Evolutionary conservation across 352 stramenopile genomes (phyloP).

Genomic region (Phytophthora nicotianae): DNA sequence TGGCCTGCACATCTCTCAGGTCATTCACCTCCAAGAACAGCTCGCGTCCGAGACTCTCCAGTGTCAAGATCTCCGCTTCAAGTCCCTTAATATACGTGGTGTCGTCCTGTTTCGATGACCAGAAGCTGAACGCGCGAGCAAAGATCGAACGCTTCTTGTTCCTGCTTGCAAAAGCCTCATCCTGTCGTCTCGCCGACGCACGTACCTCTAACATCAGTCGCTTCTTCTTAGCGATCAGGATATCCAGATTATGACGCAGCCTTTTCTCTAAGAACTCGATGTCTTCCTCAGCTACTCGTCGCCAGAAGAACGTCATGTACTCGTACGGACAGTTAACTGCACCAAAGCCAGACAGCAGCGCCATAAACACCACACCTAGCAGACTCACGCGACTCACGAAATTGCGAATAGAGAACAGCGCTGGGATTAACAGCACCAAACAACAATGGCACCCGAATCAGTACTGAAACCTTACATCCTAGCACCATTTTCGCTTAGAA

Average conservation of each 20-base stretch:
- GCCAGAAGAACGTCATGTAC: conserved; percentile 87
- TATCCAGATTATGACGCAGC: conserved; percentile 81
- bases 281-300: conserved; percentile 73
- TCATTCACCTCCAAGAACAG: conserved; percentile 88
- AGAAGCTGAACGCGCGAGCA: conserved; percentile 35
- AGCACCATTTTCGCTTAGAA: conserved; percentile 11
- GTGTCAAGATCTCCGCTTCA: conserved; percentile 72
- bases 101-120: conserved; percentile 33
- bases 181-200: conserved; percentile 38
- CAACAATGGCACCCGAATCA: background rate
- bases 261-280: conserved; percentile 84
- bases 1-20: conserved; percentile 67
- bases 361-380: conserved; percentile 84
- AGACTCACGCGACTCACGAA: conserved; percentile 86
- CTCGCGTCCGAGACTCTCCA: conserved; percentile 78
- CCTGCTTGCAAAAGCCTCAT: conserved; percentile 14
- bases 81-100: conserved; percentile 69
- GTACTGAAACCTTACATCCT: background rate
- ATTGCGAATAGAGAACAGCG: conserved; percentile 78
- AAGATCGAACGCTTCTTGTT: conserved; percentile 38
- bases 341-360: conserved; percentile 79
- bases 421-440: conserved; percentile 25
- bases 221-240: conserved; percentile 87
- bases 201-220: conserved; percentile 57
- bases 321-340: conserved; percentile 88